Conservation (phyloP, 768 basidiomycete genomes). For the Rhodotorula babjevae region DNA sequence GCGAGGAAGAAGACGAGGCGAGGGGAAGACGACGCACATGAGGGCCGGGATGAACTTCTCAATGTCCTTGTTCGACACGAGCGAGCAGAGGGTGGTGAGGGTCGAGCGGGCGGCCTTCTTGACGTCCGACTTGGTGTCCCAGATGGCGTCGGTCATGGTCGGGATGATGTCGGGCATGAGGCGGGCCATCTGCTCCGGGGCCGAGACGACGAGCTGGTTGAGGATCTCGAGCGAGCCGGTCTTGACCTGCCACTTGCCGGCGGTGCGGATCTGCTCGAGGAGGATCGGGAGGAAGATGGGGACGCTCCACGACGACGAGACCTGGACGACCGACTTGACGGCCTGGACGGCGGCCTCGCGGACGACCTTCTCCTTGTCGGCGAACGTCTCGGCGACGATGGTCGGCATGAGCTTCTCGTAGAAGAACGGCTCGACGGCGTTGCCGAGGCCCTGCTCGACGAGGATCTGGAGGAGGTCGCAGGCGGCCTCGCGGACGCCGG, state of each 20-base stretch:
- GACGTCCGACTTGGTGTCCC: slow-evolving; percentile 75
- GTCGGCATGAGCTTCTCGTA: slow-evolving; percentile 63
- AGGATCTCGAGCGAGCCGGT: slow-evolving; percentile 84
- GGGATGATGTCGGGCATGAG: slow-evolving; percentile 69
- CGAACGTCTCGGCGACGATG: slow-evolving; percentile 76
- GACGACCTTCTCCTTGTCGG: slow-evolving; percentile 92
- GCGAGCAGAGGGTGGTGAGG: slow-evolving; percentile 66
- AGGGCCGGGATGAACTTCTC: slow-evolving; percentile 79
- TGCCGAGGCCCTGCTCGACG: slow-evolving; percentile 53
- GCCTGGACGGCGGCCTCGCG: slow-evolving; percentile 72
- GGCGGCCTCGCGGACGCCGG: slow-evolving; percentile 74
- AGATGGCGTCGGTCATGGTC: slow-evolving; percentile 94
- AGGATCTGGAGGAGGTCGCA: slow-evolving; percentile 74
- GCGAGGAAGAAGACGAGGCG: background rate
- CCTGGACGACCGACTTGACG: slow-evolving; percentile 73
- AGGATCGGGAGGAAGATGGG: slow-evolving; percentile 63
- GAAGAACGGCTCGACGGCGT: slow-evolving; percentile 69
- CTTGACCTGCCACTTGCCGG: slow-evolving; percentile 86
- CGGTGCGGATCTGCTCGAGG: slow-evolving; percentile 56
- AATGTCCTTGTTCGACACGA: slow-evolving; percentile 89
- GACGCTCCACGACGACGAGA: slow-evolving; percentile 78
- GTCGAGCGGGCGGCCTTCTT: slow-evolving; percentile 77
- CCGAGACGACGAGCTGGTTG: slow-evolving; percentile 44
- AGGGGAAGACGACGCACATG: slow-evolving; percentile 48
- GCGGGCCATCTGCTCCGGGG: slow-evolving; percentile 42